Base-by-base conservation (phyloP, 345 rosid species). In the Eucalyptus cloeziana region DNA sequence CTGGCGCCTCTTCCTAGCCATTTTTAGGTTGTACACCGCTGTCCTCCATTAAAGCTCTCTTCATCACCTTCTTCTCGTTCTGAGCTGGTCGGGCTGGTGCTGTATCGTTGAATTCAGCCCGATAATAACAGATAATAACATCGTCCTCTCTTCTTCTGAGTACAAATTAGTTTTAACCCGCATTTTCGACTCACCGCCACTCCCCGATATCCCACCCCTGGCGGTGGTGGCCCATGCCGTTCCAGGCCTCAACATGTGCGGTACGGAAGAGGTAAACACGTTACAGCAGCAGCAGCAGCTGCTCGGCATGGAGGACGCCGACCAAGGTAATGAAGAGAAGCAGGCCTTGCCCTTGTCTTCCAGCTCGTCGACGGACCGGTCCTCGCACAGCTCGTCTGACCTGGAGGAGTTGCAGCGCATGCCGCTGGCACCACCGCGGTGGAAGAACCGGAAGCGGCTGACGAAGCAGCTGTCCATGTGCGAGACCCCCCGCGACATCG, bases 381-480 rank as follows among this genome's bases (percentile, higher is more conserved):
- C 5, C 85, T 88, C 89, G 0, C 7, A 44, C 31, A 58, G 49
- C 43, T 83, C 90, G 8, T 54, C 90, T 3, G 92, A 89, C 13
- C 85, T 87, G 7, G 95, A 92, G 64, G 92, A 92, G 49, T 86
- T 92, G 87, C 87, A 91, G 90, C 67, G 33, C n/a, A 92, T 91
- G 94, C 91, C 92, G 17, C 86, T 91, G 81, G 91, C 89, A 11
- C 93, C 93, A 3, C 90, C 89, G 33, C 86, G 17, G 54, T 89
- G 83, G 90, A 88, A 88, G 52, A 92, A 80, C 89, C 87, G 89
- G 92, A 94, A 91, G 87, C 80, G 90, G 56, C 79, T 93, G 76
- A 91, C 93, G 58, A 93, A 93, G 89, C 95, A 92, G 88, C 90
- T 92, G 50, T 93, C 95, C 3, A 93, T 93, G 94, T 92, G 92